These are phyloP conservation scores for Rutstroemia sp. DNA, from an alignment of 2,329 filamentous ascomycete species.

Conservation along the genomic window DNA sequence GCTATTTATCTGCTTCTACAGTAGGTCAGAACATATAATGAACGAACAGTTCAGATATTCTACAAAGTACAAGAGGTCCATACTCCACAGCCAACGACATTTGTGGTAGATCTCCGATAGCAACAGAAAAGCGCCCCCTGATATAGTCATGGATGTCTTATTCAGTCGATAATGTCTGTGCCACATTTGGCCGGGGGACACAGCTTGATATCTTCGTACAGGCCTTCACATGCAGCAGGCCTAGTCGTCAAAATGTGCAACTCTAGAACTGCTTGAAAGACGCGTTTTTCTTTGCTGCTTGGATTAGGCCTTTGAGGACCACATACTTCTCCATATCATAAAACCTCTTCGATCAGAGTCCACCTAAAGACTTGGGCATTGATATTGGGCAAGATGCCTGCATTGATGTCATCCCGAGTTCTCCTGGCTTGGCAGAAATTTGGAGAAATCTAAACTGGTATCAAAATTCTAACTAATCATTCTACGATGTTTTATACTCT, in stretches of 20 bases:
- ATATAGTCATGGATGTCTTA: background rate
- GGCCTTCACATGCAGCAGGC: background rate
- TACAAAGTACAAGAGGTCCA: too few relatives aligned
- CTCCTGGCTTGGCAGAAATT: constrained; percentile 10
- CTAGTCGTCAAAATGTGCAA: too few relatives aligned
- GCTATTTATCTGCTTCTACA: too few relatives aligned
- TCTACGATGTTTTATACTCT: constrained; percentile 51
- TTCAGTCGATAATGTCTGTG: background rate
- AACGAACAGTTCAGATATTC: too few relatives aligned
- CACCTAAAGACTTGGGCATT: background rate
- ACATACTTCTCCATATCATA: background rate
- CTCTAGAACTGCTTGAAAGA: background rate
- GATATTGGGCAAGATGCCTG: background rate
- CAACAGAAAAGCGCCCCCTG: background rate
- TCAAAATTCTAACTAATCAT: background rate
- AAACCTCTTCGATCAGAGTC: background rate
- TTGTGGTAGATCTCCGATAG: background rate
- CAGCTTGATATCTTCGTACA: background rate
- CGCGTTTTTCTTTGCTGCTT: background rate
- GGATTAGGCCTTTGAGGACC: background rate
- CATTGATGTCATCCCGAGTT: constrained; percentile 6
- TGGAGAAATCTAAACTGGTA: constrained; percentile 3
- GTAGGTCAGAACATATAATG: too few relatives aligned
- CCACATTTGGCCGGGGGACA: background rate
- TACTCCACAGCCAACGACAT: too few relatives aligned